Conservation (phyloP, 768 basidiomycete species). For the Suillus discolor region DNA sequence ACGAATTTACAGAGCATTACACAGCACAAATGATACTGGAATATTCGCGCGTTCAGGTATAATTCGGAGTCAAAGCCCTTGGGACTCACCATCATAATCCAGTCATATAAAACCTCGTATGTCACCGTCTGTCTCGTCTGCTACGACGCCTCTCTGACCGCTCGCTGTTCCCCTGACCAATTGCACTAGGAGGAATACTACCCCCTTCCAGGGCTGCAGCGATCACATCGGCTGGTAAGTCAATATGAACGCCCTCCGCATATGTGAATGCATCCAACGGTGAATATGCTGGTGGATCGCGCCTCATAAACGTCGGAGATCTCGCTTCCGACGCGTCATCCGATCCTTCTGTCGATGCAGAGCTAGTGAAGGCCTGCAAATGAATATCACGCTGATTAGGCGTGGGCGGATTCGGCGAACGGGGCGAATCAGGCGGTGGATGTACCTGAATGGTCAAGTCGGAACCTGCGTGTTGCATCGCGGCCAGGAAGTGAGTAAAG, state of each 20-base stretch:
- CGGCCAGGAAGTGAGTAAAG: conserved; percentile 66
- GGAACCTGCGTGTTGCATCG: conserved; percentile 62
- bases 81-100: conserved; percentile 20
- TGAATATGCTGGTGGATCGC: conserved; percentile 85
- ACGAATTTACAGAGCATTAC: conserved; percentile 23
- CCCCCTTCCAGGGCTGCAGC: conserved; percentile 83
- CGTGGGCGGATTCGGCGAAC: conserved; percentile 82
- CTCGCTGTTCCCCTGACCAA: conserved; percentile 51
- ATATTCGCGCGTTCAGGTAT: conserved; percentile 13
- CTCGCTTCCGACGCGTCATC: conserved; percentile 31
- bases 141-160: conserved; percentile 62
- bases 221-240: conserved; percentile 91
- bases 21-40: conserved; percentile 15
- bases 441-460: conserved; percentile 72
- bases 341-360: conserved; percentile 21
- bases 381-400: conserved; percentile 83
- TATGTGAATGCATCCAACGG: conserved; percentile 86
- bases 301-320: conserved; percentile 44
- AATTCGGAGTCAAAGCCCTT: neutral
- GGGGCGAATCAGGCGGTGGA: conserved; percentile 79
- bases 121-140: conserved; percentile 47
- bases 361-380: conserved; percentile 60
- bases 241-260: conserved; percentile 88
- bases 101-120: conserved; percentile 7
- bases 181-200: conserved; percentile 57